These are phyloP conservation scores for Dovyalis caffra DNA, from an alignment of 345 rosid genomes.

Conservation along the genomic window DNA sequence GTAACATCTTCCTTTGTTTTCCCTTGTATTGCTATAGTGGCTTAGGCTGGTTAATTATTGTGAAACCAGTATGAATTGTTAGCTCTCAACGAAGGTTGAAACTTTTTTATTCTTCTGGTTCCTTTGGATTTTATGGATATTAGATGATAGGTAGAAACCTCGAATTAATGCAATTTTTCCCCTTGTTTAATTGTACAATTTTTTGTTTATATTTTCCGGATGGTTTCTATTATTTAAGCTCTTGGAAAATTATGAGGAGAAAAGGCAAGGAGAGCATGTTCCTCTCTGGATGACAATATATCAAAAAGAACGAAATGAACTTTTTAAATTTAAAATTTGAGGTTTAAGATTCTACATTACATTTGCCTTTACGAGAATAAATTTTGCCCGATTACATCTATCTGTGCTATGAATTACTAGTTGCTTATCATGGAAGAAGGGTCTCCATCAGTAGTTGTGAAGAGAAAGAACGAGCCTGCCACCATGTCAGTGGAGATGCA, in stretches of 20 bases:
- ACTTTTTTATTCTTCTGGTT: background rate
- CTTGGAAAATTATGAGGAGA: too few species aligned
- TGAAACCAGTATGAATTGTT: slow-evolving; percentile 9
- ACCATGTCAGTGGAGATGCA: too few species aligned
- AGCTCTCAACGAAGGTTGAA: slow-evolving; percentile 14
- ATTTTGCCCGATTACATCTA: background rate
- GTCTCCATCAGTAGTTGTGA: too few species aligned
- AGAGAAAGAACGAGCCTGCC: too few species aligned
- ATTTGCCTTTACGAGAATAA: background rate
- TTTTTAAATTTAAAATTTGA: too few species aligned
- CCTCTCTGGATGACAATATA: too few species aligned
- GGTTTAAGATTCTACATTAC: background rate
- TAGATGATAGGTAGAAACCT: background rate
- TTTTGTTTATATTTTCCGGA: too few species aligned
- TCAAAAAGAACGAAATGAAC: too few species aligned
- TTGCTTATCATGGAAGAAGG: background rate
- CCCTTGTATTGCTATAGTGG: slow-evolving; percentile 5
- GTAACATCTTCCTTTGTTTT: slow-evolving; percentile 9
- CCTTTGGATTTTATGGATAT: background rate
- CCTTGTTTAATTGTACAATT: background rate
- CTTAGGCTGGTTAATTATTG: slow-evolving; percentile 18
- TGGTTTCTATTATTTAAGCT: background rate
- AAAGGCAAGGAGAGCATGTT: too few species aligned
- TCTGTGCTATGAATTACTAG: background rate
- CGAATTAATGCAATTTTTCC: background rate